These are phyloP conservation scores for Parascedosporium putredinis DNA, from an alignment of 2,329 filamentous ascomycete species.

Conservation along the genomic window DNA sequence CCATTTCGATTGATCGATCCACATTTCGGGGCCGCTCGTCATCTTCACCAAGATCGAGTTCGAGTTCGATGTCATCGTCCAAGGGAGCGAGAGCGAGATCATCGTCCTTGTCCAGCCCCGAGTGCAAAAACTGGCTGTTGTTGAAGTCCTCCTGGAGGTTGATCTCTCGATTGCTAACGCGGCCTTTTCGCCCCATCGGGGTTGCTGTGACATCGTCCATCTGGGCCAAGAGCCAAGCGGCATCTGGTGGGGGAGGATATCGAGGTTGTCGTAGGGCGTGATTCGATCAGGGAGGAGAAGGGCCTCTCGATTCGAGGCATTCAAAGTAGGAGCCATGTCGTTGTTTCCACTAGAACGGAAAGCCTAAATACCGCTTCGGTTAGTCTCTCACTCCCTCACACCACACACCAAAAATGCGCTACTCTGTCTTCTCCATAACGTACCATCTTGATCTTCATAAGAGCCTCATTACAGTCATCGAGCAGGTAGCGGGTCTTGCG, in stretches of 20 bases:
- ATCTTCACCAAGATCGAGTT: constrained; percentile 67
- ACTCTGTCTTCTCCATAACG: too few species aligned
- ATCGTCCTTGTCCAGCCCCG: constrained; percentile 48
- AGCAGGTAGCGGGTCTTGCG: constrained; percentile 92
- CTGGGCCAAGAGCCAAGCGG: constrained; percentile 71
- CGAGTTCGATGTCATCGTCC: constrained; percentile 55
- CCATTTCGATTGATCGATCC: constrained; percentile 70
- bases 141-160: constrained; percentile 59
- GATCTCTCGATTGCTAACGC: constrained; percentile 52
- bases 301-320: constrained; percentile 72
- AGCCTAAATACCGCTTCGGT: constrained; percentile 44
- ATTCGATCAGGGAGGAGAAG: constrained; percentile 86
- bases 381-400: constrained; percentile 4
- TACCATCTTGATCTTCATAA: constrained; percentile 99
- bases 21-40: constrained; percentile 39
- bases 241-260: constrained; percentile 78
- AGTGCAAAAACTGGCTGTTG: constrained; percentile 72
- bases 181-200: constrained; percentile 45
- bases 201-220: constrained; percentile 47
- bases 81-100: constrained; percentile 43
- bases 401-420: neutral
- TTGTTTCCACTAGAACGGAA: constrained; percentile 93
- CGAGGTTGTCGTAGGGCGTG: constrained; percentile 76
- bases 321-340: constrained; percentile 76
- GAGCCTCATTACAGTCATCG: constrained; percentile 93